Conservation (phyloP, 768 basidiomycete species). For the Serendipita vermifera region DNA sequence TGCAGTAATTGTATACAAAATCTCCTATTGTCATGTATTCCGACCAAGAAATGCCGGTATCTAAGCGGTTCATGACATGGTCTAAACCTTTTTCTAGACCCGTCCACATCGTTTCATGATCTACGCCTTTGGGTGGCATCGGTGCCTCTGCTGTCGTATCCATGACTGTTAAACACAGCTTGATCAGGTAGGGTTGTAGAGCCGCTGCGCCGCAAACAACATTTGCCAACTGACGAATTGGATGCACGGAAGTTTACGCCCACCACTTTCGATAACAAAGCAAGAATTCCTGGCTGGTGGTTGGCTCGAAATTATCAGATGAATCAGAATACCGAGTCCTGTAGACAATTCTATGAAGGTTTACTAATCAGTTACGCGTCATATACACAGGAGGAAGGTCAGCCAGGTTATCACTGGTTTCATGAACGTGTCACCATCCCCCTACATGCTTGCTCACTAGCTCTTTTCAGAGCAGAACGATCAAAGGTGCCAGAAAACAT, state of each 20-base stretch:
- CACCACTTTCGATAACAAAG: too few relatives aligned
- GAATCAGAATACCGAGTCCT: too few relatives aligned
- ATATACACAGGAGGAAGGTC: too few relatives aligned
- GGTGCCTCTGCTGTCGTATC: constrained; percentile 17
- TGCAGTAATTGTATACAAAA: constrained; percentile 96
- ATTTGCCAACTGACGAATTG: not conserved
- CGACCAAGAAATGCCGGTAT: constrained; percentile 78
- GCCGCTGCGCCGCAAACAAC: constrained; percentile 15
- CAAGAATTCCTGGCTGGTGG: constrained; percentile 19
- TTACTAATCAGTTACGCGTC: too few relatives aligned
- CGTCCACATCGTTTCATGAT: constrained; percentile 74
- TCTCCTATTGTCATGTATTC: constrained; percentile 84
- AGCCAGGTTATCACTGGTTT: too few relatives aligned
- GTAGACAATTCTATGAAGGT: too few relatives aligned
- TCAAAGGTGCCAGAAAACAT: too few relatives aligned
- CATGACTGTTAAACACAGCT: not conserved
- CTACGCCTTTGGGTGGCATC: constrained; percentile 56
- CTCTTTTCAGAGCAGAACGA: too few relatives aligned
- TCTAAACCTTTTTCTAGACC: constrained; percentile 78
- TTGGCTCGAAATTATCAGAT: too few relatives aligned
- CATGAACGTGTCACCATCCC: too few relatives aligned
- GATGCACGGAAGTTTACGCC: too few relatives aligned
- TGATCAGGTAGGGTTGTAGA: constrained; percentile 20
- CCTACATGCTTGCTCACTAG: too few relatives aligned
- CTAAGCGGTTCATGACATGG: constrained; percentile 84